Evolutionary conservation across 169 alveolate genomes (phyloP), one percentile per base, ranked within the genome.

Genomic region (Eimeria praecox): DNA sequence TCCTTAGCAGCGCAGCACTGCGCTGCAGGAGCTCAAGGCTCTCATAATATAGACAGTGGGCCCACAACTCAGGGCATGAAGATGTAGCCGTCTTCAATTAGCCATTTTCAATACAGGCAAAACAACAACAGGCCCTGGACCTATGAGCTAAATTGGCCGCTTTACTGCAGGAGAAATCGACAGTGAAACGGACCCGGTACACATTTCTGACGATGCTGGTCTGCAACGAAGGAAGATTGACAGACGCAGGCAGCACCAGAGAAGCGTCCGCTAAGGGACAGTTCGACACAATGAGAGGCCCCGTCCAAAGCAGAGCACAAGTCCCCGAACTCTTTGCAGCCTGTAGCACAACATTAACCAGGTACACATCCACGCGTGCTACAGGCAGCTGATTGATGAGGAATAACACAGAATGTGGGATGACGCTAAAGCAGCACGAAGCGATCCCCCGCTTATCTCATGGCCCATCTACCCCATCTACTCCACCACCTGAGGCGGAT

Each of bases 161-260:
- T 10, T 40, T 6, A 52, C 22, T 78, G 44, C 44, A 78, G 42
- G 88, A 27, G 30, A 27, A 0, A 42, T 24, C 18, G 22, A 14
- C 66, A 10, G 30, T 44, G 10, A n/a, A 30, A 78, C 88, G 42
- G 18, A 87, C 93, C 73, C 46, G 62, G 66, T 24, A 87, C 93
- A 87, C 93, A 87, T 38, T 62, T 87, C 22, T 62, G 56, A 14
- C 64, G 93, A 20, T 33, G 64, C 42, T 87, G 93, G 83, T 87
- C 93, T 35, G 93, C 93, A 87, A 38, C 52, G 83, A 38, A 87
- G 33, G 93, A 71, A 18, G 56, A 33, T 35, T 62, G 30, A 54
- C 93, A 87, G 59, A 87, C 93, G 93, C 93, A 87, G 62, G 93
- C 93, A 40, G 83, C 93, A 24, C 93, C 93, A 8, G 82, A 56